phyloP scores from a whole-genome alignment of 2,329 filamentous ascomycete species.

The Paecilomyces sp. region DNA sequence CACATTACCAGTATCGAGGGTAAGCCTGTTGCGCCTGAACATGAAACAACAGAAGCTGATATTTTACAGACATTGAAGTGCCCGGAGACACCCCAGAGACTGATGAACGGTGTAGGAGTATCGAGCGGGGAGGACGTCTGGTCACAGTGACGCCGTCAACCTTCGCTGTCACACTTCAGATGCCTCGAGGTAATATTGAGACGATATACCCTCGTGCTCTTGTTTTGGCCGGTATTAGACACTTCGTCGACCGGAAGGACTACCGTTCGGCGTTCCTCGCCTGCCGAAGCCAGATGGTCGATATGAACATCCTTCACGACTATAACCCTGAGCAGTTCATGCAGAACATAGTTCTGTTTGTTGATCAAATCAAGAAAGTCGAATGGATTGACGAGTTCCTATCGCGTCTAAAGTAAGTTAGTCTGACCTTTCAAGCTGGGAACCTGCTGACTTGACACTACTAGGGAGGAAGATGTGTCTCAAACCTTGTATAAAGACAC shows the following conservation, averaged over 20 bases:
- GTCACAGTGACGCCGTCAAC: slow-evolving; percentile 84
- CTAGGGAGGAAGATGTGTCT: slow-evolving; percentile 78
- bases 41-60: not conserved
- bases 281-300: slow-evolving; percentile 87
- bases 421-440: not conserved
- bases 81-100: slow-evolving; percentile 83
- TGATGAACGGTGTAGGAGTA: slow-evolving; percentile 84
- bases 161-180: slow-evolving; percentile 82
- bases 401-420: slow-evolving; percentile 65
- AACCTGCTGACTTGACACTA: slow-evolving; percentile 16
- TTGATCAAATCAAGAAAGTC: slow-evolving; percentile 75
- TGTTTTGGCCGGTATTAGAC: slow-evolving; percentile 82
- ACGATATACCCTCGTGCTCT: slow-evolving; percentile 90
- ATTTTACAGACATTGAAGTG: slow-evolving; percentile 63
- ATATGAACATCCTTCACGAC: slow-evolving; percentile 96
- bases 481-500: slow-evolving; percentile 92
- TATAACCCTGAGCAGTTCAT: slow-evolving; percentile 85
- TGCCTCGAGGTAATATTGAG: slow-evolving; percentile 92
- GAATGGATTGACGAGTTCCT: slow-evolving; percentile 86
- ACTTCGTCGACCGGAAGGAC: slow-evolving; percentile 69
- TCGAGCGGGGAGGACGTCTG: slow-evolving; percentile 81
- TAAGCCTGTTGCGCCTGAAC: slow-evolving; percentile 27
- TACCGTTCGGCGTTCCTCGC: slow-evolving; percentile 79
- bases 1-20: slow-evolving; percentile 64
- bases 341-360: slow-evolving; percentile 64